Evolutionary conservation across 2,329 filamentous ascomycete species (phyloP).

Genomic region (Alternaria triticimaculans): DNA sequence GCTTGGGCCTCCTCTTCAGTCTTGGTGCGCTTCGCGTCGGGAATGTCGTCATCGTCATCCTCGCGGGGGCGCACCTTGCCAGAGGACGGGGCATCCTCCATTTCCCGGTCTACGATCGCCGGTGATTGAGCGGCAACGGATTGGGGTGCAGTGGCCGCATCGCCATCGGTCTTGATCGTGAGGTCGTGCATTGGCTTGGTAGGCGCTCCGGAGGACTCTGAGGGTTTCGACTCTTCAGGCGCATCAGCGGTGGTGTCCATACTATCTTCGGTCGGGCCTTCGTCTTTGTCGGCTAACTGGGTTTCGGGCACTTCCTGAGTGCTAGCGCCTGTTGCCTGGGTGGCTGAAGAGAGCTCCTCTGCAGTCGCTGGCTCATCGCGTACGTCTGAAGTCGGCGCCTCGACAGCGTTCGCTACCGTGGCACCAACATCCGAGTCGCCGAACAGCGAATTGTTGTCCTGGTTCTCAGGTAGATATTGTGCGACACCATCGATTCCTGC

Average conservation of each 20-base stretch:
- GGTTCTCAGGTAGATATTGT: constrained; percentile 52
- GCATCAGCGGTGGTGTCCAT: constrained; percentile 37
- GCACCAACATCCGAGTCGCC: constrained; percentile 35
- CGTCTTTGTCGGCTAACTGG: constrained; percentile 25
- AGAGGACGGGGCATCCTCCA: constrained; percentile 49
- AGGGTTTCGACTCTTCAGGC: constrained; percentile 17
- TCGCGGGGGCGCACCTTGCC: constrained; percentile 68
- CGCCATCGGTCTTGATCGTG: constrained; percentile 33
- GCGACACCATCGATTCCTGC: constrained; percentile 53
- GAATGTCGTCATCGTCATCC: constrained; percentile 62
- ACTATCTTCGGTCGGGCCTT: constrained; percentile 24
- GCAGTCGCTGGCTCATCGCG: constrained; percentile 35
- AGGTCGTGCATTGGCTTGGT: constrained; percentile 46
- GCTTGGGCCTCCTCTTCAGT: constrained; percentile 59
- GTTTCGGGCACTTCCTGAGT: constrained; percentile 43
- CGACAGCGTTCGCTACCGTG: constrained; percentile 49
- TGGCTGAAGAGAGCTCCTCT: constrained; percentile 19
- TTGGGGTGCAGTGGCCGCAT: constrained; percentile 16
- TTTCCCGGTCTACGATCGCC: constrained; percentile 40
- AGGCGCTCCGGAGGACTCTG: constrained; percentile 26
- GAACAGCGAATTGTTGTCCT: constrained; percentile 51
- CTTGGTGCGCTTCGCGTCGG: constrained; percentile 80
- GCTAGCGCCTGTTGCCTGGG: constrained; percentile 28
- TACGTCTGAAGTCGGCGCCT: constrained; percentile 49
- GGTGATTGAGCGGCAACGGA: constrained; percentile 30